Evolutionary conservation across 495 filamentous ascomycete species (phyloP), one percentile per base, ranked within the genome.

Genomic region (Penicillium crystallinum): DNA sequence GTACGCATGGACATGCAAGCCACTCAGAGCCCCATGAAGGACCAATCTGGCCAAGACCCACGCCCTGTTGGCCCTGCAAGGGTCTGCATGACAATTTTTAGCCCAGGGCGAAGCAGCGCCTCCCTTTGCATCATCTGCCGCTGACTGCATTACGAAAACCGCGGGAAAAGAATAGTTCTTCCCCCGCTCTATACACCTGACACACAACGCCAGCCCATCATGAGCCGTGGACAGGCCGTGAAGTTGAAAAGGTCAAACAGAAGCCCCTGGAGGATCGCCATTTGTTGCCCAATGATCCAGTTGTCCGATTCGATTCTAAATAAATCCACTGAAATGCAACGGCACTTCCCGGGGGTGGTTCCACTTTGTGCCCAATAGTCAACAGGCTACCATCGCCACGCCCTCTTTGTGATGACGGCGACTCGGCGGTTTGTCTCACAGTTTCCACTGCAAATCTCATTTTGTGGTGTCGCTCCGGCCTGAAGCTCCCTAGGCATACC

Each of bases 401-500:
- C 33, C 31, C 18, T 11, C 37, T 39, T 29, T 21, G 23, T 51
- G 49, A 15, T 38, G 46, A 21, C 15, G 39, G 22, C 18, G 34
- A 53, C 34, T 47, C 23, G 18, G 10, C 39, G 35, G 34, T 49
- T 49, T 38, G n/a, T 46, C 33, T 15, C 52, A 31, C 42, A 34
- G 37, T 51, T 52, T 49, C 51, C 53, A 56, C 52, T 45, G 34
- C 54, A 19, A 50, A 22, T 30, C 52, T 40, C 39, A 12, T 14
- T 52, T 47, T 33, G 36, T 56, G 57, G 49, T 46, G 51, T 30
- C 23, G 40, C 46, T 62, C 56, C 53, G 39, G 62, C 57, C 59
- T 58, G 54, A 62, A 59, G 38, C 56, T n/a, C n/a, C n/a, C n/a
- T n/a, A n/a, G n/a, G n/a, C 59, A 65, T 62, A 54, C 38, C 14